Percentiles rank a stretch among this genome's conserved stretches.
Evolutionary conservation across 2,329 filamentous ascomycete species (phyloP).

Genomic region (Apiospora saccharicola): DNA sequence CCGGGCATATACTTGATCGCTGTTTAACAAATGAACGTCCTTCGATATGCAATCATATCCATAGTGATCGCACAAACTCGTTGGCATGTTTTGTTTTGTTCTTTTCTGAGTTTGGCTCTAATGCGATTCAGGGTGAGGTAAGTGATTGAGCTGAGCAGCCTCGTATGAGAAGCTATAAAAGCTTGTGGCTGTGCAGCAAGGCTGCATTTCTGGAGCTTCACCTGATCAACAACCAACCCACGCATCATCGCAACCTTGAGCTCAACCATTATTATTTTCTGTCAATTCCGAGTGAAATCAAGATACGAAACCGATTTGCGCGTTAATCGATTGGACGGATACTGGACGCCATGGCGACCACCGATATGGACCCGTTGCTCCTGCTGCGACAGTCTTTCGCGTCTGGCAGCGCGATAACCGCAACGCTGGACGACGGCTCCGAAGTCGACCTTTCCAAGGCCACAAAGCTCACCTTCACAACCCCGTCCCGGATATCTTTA

Average conservation of each 20-base stretch:
- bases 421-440: slow-evolving; percentile 74
- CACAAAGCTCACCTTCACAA: slow-evolving; percentile 78
- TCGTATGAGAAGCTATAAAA: slow-evolving; percentile 7
- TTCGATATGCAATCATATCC: neutral
- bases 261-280: too few species aligned
- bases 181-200: slow-evolving; percentile 11
- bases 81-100: neutral
- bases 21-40: neutral
- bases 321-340: neutral
- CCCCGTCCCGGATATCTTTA: slow-evolving; percentile 66
- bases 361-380: slow-evolving; percentile 78
- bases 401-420: slow-evolving; percentile 71
- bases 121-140: neutral
- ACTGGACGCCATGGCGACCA: slow-evolving; percentile 59
- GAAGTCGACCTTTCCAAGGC: slow-evolving; percentile 75
- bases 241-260: slow-evolving; percentile 11
- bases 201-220: slow-evolving; percentile 20
- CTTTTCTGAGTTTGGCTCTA: neutral
- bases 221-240: slow-evolving; percentile 13
- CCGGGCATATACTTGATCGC: neutral
- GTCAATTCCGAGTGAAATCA: neutral
- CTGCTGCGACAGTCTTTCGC: slow-evolving; percentile 86
- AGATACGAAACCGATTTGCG: neutral
- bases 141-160: neutral
- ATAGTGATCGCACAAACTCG: neutral